Conservation (phyloP, 495 filamentous ascomycete species). For the Penicillium nucicola region DNA sequence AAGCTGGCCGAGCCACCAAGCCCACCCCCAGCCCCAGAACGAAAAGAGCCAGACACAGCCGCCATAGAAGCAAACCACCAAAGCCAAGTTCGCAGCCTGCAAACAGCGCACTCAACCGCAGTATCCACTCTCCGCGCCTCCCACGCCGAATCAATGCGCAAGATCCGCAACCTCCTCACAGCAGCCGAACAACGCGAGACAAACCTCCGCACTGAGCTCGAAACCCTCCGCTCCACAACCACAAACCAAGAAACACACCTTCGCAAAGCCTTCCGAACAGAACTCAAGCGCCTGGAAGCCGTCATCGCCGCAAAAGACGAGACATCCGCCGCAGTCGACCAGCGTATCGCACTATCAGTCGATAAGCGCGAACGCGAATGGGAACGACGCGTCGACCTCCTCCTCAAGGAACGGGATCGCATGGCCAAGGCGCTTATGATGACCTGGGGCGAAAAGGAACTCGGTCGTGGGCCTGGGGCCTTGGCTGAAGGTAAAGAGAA, state of each 20-base stretch:
- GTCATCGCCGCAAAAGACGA: constrained; percentile 42
- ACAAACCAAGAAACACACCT: constrained; percentile 23
- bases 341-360: constrained; percentile 40
- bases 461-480: constrained; percentile 22
- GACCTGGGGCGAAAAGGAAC: constrained; percentile 50
- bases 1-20: constrained; percentile 44
- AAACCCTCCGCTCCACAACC: constrained; percentile 22
- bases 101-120: constrained; percentile 36
- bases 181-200: constrained; percentile 44
- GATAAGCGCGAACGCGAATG: constrained; percentile 51
- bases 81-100: constrained; percentile 37
- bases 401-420: constrained; percentile 55
- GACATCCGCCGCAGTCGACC: constrained; percentile 36
- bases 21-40: constrained; percentile 21
- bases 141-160: constrained; percentile 42
- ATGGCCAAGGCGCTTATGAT: constrained; percentile 50
- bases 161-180: constrained; percentile 37
- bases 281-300: constrained; percentile 32
- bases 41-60: constrained; percentile 5
- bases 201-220: constrained; percentile 37
- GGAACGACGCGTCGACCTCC: constrained; percentile 46
- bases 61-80: constrained; percentile 35
- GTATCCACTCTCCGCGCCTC: constrained; percentile 39
- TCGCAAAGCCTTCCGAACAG: constrained; percentile 26
- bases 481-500: constrained; percentile 26